Base-by-base conservation (phyloP, 2,329 filamentous ascomycete species). In the Aureobasidium sp. region DNA sequence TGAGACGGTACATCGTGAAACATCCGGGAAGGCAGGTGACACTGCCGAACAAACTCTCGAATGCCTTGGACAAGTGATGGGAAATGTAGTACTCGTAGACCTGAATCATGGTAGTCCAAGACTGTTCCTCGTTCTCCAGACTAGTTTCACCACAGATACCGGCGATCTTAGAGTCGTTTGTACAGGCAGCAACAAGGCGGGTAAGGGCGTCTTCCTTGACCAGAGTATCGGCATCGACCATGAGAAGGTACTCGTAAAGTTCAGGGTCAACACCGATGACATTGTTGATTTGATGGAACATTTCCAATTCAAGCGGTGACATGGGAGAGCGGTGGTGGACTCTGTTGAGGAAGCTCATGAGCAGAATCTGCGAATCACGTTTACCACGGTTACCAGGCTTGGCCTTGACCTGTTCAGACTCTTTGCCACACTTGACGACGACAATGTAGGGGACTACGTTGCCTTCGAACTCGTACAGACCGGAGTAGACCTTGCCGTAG, bases 61-160 rank as follows among this genome's bases (percentile, higher is more conserved):
- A 99, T 65, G 94, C 91, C 79, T 99, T 99, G 60, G 94, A 82
- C 74, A 99, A 79, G 76, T 99, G 89, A 81, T 99, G 94, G 34
- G 94, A 97, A 72, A 99, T 99, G 75, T 92, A 99, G 80, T 99
- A 99, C 75, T 99, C 94, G 78, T 99, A 99, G 67, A 99, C 94
- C 75, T 99, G 94, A 71, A 99, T 99, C 94, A 99, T 99, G 14
- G 94, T 99, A 90, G 91, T 96, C 91, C 92, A 97, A 70, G 87
- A 92, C 67, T 87, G 84, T 70, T 97, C 91, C 74, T 97, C 93
- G 70, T 99, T 99, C 73, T 97, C 90, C 70, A 99, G 81, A 75
- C 88, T 94, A 1, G 94, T 99, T 75, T 99, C 94, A 72, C 94
- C 94, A 74, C 94, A 99, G 65, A 97, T 97, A 77, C 93, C 94